phyloP scores from a whole-genome alignment of 2,329 filamentous ascomycete genomes.

The Zymoseptoria brevis region DNA sequence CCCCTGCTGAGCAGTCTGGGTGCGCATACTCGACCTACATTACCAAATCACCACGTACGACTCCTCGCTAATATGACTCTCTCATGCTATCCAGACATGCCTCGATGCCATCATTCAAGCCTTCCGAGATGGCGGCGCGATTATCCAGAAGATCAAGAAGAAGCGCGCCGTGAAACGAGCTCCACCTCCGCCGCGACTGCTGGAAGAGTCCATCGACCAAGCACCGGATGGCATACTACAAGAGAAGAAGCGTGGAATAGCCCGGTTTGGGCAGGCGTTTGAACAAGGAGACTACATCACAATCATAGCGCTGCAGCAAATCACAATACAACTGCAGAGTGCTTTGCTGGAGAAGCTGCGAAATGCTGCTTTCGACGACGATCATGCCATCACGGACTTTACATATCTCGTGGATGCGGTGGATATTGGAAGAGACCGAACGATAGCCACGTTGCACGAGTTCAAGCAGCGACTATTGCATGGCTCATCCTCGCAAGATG shows the following conservation, averaged over 20 bases:
- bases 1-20: background rate
- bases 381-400: constrained; percentile 22
- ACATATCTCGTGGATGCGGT: constrained; percentile 25
- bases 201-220: constrained; percentile 26
- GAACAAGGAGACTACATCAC: constrained; percentile 26
- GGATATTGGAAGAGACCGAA: constrained; percentile 24
- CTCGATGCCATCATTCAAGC: constrained; percentile 21
- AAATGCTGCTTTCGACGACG: constrained; percentile 25
- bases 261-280: constrained; percentile 25
- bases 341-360: constrained; percentile 26
- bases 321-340: constrained; percentile 26
- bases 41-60: background rate
- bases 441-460: constrained; percentile 24
- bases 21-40: background rate
- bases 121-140: constrained; percentile 24
- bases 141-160: constrained; percentile 28
- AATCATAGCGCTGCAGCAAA: constrained; percentile 26
- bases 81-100: constrained; percentile 14
- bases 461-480: constrained; percentile 23
- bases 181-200: constrained; percentile 23
- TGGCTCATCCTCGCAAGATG: background rate
- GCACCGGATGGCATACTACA: constrained; percentile 28
- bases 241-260: constrained; percentile 25
- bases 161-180: constrained; percentile 24
- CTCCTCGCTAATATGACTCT: constrained; percentile 1